Evolutionary conservation across 164 flowering plant species (phyloP), one percentile per base, ranked within the genome.

Genomic region (Tinospora cordifolia): DNA sequence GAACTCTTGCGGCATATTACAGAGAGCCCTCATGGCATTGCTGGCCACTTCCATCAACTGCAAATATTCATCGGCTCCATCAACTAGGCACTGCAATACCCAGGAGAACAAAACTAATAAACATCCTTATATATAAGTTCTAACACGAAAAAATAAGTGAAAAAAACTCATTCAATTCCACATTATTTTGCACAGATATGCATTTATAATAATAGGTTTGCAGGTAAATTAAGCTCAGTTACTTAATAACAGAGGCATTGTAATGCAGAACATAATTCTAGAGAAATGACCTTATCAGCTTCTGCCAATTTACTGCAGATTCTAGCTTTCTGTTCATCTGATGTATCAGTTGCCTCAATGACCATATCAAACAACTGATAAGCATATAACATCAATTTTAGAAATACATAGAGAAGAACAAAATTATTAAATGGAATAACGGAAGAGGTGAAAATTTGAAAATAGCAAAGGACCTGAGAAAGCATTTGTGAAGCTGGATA

Each of bases 51-150:
- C 91, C 78, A 95, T 76, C 66, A 95, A 81, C 81, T 95, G 98
- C 83, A 95, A 71, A 81, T 92, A 92, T 83, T 95, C 98, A 51
- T 92, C 98, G 3, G 98, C 97, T 69, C 99, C 98, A 79, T 92
- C 99, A 72, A 92, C 81, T 51, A 95, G 88, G 68, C 90, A 79
- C 98, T 92, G 91, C 81, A 87, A 58, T 75, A 49, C 54, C 27
- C 73, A 24, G 38, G 65, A 30, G 44, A 40, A 27, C 30, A 60
- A 57, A 27, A 51, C 9, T 38, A 38, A 54, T 60, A 63, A 71
- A 17, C n/a, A 22, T 36, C n/a, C 49, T 66, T 27, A 11, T 6
- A 19, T 7, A 65, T 40, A 40, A 66, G 44, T 66, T 9, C 44
- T 44, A 9, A 9, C 15, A 38, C 27, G 11, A 54, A 54, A 2